A percentile compares a stretch with the other conserved stretches of the same genome.
Evolutionary conservation across 768 basidiomycete genomes (phyloP).

Genomic region (Trametes sanguinea): DNA sequence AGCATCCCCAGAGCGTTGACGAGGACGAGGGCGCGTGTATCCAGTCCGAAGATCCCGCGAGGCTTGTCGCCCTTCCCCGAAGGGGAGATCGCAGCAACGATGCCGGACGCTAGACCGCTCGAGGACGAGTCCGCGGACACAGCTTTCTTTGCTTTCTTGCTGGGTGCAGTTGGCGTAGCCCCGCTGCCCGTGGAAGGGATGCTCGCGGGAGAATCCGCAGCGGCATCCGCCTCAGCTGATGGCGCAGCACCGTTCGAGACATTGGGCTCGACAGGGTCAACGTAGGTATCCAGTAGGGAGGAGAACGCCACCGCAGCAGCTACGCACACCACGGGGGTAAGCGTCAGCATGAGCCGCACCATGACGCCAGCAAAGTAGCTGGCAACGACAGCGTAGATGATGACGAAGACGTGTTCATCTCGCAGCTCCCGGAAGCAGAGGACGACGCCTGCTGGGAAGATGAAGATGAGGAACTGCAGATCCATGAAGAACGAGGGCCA

Average conservation of each 20-base stretch:
- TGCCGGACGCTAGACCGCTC: slow-evolving; percentile 44
- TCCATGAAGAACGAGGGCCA: slow-evolving; percentile 99
- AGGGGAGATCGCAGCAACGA: slow-evolving; percentile 32
- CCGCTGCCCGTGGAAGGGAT: slow-evolving; percentile 27
- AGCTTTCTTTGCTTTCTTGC: slow-evolving; percentile 53
- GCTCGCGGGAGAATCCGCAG: slow-evolving; percentile 34
- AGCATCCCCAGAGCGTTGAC: slow-evolving; percentile 77
- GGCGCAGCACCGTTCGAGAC: slow-evolving; percentile 35
- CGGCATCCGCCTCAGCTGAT: slow-evolving; percentile 27
- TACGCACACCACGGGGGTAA: slow-evolving; percentile 97
- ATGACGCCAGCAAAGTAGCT: slow-evolving; percentile 99
- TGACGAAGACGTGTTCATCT: slow-evolving; percentile 97
- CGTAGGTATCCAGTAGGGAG: slow-evolving; percentile 82
- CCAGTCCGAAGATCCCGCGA: slow-evolving; percentile 79
- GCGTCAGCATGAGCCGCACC: slow-evolving; percentile 97
- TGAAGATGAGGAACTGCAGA: slow-evolving; percentile 94
- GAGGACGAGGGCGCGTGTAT: slow-evolving; percentile 77
- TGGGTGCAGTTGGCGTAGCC: slow-evolving; percentile 21
- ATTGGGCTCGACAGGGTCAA: slow-evolving; percentile 80
- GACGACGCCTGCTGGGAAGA: slow-evolving; percentile 95
- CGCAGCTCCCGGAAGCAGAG: slow-evolving; percentile 92
- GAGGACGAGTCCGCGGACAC: slow-evolving; percentile 31
- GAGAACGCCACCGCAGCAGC: slow-evolving; percentile 90
- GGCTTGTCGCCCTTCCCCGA: slow-evolving; percentile 39
- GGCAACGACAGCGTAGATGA: slow-evolving; percentile 94